phyloP scores from a whole-genome alignment of 345 rosid genomes.

The Eutrema japonicum region DNA sequence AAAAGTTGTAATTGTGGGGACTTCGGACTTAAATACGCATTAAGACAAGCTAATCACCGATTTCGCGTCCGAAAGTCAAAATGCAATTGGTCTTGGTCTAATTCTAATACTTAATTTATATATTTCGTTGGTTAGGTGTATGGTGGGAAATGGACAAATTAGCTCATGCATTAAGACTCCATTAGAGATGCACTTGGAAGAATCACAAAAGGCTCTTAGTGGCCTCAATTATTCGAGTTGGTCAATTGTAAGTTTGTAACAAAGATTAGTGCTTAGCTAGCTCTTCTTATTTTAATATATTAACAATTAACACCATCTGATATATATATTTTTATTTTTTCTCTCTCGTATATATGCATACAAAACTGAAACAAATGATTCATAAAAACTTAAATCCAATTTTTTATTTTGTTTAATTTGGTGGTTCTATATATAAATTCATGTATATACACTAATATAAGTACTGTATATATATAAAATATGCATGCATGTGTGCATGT shows the following conservation, averaged over 20 bases:
- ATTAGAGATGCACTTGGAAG: slow-evolving; percentile 43
- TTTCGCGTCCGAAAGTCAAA: slow-evolving; percentile 46
- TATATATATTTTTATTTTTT: background rate
- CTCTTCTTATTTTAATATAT: slow-evolving; percentile 7
- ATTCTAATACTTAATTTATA: slow-evolving; percentile 7
- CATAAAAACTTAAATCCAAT: background rate
- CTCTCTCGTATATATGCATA: background rate
- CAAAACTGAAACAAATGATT: background rate
- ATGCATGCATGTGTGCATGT: slow-evolving; percentile 7
- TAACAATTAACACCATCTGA: background rate
- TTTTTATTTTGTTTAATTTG: background rate
- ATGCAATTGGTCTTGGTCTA: slow-evolving; percentile 42
- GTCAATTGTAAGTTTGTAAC: slow-evolving; percentile 31
- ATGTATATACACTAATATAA: too few species aligned
- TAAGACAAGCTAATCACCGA: slow-evolving; percentile 38
- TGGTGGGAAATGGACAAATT: slow-evolving; percentile 50
- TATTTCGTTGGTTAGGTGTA: slow-evolving; percentile 39
- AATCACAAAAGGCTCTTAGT: slow-evolving; percentile 38
- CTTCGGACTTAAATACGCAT: slow-evolving; percentile 41
- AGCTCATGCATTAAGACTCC: slow-evolving; percentile 48
- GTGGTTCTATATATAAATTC: background rate
- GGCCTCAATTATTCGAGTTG: slow-evolving; percentile 44
- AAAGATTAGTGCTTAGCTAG: slow-evolving; percentile 39
- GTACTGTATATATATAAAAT: background rate
- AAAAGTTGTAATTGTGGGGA: slow-evolving; percentile 45